phyloP scores from a whole-genome alignment of 257 asterid species.

The Petunia secreta region DNA sequence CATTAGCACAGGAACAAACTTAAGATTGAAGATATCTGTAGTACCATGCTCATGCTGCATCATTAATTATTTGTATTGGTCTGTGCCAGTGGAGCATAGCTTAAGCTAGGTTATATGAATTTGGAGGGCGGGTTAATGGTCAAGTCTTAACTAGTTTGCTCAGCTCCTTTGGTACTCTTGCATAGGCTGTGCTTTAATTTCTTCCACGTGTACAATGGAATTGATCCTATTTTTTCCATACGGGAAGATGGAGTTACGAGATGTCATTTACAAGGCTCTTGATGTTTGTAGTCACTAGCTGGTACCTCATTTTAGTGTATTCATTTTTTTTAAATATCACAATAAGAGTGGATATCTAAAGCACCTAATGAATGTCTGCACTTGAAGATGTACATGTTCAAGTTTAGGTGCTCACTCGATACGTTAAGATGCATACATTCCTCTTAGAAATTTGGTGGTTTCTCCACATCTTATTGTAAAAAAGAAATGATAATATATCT shows the following conservation, averaged over 20 bases:
- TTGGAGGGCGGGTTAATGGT: background rate
- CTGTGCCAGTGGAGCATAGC: background rate
- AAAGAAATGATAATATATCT: background rate
- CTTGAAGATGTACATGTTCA: background rate
- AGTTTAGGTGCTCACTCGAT: background rate
- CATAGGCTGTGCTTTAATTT: background rate
- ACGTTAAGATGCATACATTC: background rate
- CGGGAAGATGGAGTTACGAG: background rate
- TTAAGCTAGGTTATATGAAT: background rate
- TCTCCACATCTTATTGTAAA: too few species aligned
- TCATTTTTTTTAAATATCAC: background rate
- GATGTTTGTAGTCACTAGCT: background rate
- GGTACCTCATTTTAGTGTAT: background rate
- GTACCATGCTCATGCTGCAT: slow-evolving; percentile 1
- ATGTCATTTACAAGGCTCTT: background rate
- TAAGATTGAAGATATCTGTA: slow-evolving; percentile 10
- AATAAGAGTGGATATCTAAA: background rate
- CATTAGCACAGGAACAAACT: slow-evolving; percentile 4
- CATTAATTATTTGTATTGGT: background rate
- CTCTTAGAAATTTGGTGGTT: too few species aligned
- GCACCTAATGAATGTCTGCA: background rate
- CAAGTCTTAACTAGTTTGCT: background rate
- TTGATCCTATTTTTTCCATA: slow-evolving; percentile 13
- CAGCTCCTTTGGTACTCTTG: background rate
- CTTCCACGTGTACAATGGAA: background rate